Evolutionary conservation across 2,329 filamentous ascomycete genomes (phyloP).

Genomic region (Diaporthe australafricana): DNA sequence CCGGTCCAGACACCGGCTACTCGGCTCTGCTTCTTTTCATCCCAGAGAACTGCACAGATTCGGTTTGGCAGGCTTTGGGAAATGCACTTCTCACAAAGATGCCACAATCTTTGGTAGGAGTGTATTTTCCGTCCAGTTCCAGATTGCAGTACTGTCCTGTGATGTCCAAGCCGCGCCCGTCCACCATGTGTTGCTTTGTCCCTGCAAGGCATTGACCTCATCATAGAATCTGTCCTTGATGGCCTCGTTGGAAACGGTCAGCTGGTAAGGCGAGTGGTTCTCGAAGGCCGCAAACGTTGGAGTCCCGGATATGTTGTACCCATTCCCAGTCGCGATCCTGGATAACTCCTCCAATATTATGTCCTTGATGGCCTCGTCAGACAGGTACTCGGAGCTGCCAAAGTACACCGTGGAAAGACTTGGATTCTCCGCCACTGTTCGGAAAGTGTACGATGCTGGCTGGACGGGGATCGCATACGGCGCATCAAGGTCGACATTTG

Average conservation of each 20-base stretch:
- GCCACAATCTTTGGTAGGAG: neutral
- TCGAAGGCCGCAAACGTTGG: neutral
- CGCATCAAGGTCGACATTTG: neutral
- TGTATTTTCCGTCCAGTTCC: conserved; percentile 1
- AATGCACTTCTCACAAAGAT: neutral
- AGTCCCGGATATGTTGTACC: neutral
- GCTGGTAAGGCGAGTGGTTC: neutral
- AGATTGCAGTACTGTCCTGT: neutral
- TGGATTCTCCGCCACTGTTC: neutral
- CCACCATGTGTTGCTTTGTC: neutral
- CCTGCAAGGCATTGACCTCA: neutral
- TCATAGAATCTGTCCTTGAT: neutral
- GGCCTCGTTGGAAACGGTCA: neutral
- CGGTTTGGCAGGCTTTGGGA: neutral
- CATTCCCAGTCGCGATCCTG: too few relatives aligned
- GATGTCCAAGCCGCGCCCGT: conserved; percentile 4
- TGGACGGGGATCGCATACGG: neutral
- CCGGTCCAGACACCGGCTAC: neutral
- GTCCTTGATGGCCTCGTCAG: neutral
- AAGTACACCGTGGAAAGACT: neutral
- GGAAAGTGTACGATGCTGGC: neutral
- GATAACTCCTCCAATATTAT: neutral
- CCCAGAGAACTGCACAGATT: neutral
- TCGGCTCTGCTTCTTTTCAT: neutral
- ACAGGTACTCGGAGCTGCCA: neutral